These are phyloP conservation scores for Purshia tridentata DNA, from an alignment of 306 rosid genomes.

Conservation along the genomic window DNA sequence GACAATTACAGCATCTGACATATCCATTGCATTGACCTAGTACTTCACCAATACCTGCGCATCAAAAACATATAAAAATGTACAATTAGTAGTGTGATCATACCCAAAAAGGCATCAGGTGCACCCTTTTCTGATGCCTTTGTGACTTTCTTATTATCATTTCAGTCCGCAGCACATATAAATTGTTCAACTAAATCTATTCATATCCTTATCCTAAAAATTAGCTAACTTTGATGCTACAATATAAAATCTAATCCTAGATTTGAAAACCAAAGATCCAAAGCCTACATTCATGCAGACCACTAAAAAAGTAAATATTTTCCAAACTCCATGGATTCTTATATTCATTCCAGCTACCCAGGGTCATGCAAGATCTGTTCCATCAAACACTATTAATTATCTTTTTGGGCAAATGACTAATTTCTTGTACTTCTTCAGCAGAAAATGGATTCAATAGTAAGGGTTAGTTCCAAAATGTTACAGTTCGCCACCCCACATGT, in stretches of 20 bases:
- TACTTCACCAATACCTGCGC: conserved; percentile 35
- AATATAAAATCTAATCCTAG: background rate
- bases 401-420: too few relatives aligned
- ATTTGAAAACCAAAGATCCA: background rate
- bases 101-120: background rate
- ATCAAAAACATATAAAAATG: conserved; percentile 9
- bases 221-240: background rate
- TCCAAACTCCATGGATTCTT: background rate
- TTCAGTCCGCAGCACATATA: background rate
- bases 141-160: background rate
- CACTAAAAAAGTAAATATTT: background rate
- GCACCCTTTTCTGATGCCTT: background rate
- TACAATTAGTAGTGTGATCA: background rate
- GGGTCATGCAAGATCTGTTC: background rate
- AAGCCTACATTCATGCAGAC: background rate
- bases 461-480: background rate
- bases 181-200: background rate
- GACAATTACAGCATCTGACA: conserved; percentile 83
- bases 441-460: background rate
- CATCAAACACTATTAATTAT: background rate
- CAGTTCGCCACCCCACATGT: background rate
- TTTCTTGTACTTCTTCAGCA: background rate
- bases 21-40: conserved; percentile 72
- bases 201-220: background rate
- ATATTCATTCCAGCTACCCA: background rate